These are phyloP conservation scores for Cladorrhinum sp. DNA, from an alignment of 2,329 filamentous ascomycete genomes.

Conservation along the genomic window DNA sequence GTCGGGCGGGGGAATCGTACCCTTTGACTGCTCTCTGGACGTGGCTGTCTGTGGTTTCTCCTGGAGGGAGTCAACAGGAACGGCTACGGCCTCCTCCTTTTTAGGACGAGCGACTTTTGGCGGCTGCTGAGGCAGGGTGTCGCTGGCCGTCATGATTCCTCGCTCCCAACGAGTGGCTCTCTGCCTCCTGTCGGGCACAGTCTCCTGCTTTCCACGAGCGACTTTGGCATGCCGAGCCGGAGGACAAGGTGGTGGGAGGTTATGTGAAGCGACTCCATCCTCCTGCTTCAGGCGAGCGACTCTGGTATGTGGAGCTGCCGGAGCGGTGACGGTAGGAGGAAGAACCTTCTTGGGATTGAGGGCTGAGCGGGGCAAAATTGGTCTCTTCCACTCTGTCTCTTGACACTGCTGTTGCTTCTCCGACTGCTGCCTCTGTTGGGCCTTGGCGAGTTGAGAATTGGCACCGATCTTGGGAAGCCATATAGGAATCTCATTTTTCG, in stretches of 20 bases:
- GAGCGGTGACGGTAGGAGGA: background rate
- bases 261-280: background rate
- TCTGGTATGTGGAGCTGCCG: background rate
- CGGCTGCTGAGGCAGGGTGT: too few relatives aligned
- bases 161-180: too few relatives aligned
- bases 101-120: too few relatives aligned
- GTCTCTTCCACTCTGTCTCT: background rate
- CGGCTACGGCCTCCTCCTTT: too few relatives aligned
- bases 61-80: too few relatives aligned
- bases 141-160: too few relatives aligned
- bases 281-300: background rate
- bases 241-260: background rate
- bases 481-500: background rate
- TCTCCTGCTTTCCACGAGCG: background rate
- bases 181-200: too few relatives aligned
- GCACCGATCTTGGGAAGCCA: background rate
- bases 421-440: background rate
- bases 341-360: background rate
- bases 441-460: background rate
- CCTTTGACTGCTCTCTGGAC: too few relatives aligned
- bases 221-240: background rate
- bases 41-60: too few relatives aligned
- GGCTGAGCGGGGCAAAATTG: background rate
- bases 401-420: background rate
- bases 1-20: too few relatives aligned